A percentile compares a stretch with the other conserved stretches of the same genome.
Evolutionary conservation across 306 rosid genomes (phyloP).

Genomic region (Hylodesmum podocarpum): DNA sequence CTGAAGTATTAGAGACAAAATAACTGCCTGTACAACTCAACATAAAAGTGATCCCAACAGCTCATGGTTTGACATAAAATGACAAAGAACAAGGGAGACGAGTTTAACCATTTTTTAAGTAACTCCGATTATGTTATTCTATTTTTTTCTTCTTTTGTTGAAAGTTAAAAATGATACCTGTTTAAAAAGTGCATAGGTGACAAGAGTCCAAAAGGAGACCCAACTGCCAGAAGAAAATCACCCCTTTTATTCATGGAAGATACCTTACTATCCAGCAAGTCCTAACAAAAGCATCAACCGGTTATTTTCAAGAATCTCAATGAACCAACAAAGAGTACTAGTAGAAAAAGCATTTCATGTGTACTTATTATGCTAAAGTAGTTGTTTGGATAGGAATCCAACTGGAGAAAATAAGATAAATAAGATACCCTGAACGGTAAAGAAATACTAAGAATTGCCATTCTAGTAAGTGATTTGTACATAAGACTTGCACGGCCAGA

Average conservation of each 20-base stretch:
- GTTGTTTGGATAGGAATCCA: conserved; percentile 11
- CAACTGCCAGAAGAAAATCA: conserved; percentile 77
- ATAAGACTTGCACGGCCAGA: conserved; percentile 36
- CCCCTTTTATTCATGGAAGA: conserved; percentile 72
- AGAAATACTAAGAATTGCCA: conserved; percentile 78
- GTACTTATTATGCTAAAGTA: conserved; percentile 18
- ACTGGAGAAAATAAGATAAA: background rate
- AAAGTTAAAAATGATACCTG: conserved; percentile 49
- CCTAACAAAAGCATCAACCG: conserved; percentile 47
- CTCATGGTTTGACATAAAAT: background rate
- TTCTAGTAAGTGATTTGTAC: conserved; percentile 69
- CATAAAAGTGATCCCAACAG: conserved; percentile 2
- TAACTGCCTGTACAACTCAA: conserved; percentile 14
- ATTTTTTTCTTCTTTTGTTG: background rate
- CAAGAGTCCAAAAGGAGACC: conserved; percentile 95
- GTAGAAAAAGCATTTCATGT: conserved; percentile 1
- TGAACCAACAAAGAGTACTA: conserved; percentile 20
- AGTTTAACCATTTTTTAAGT: conserved; percentile 15
- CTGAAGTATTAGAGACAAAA: background rate
- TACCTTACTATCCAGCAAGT: conserved; percentile 43
- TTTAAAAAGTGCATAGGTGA: conserved; percentile 91
- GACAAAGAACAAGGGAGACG: conserved; percentile 8
- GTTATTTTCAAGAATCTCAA: conserved; percentile 30
- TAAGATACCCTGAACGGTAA: conserved; percentile 57
- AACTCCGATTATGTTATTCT: conserved; percentile 8